Evolutionary conservation across 2,329 filamentous ascomycete species (phyloP).

Genomic region (Colletotrichum sp.): DNA sequence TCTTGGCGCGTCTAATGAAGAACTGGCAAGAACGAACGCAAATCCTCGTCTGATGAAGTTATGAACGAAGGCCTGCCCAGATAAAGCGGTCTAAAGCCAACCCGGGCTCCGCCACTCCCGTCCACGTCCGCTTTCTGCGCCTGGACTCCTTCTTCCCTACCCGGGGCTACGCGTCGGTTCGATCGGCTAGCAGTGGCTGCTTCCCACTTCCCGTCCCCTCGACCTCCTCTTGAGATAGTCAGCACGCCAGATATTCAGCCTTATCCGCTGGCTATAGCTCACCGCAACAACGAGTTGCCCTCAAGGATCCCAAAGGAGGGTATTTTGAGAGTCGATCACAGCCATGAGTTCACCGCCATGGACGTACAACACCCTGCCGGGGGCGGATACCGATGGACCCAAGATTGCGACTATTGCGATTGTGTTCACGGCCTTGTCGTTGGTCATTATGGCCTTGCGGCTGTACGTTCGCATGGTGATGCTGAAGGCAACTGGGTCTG

Average conservation of each 20-base stretch:
- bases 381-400: slow-evolving; percentile 34
- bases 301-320: not conserved
- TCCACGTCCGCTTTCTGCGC: not conserved
- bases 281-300: not conserved
- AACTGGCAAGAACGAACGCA: not conserved
- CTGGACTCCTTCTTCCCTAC: not conserved
- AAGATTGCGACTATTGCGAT: slow-evolving; percentile 33
- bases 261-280: not conserved
- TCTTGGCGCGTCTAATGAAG: not conserved
- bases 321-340: not conserved
- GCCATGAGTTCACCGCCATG: slow-evolving; percentile 26
- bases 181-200: not conserved
- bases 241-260: not conserved
- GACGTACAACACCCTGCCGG: slow-evolving; percentile 38
- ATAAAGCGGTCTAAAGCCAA: slow-evolving; percentile 4
- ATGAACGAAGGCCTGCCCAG: not conserved
- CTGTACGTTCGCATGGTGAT: slow-evolving; percentile 38
- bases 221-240: not conserved
- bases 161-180: not conserved
- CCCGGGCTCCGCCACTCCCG: not conserved
- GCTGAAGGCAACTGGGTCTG: slow-evolving; percentile 37
- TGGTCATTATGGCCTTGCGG: slow-evolving; percentile 34
- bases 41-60: not conserved
- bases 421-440: slow-evolving; percentile 32
- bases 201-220: not conserved